Evolutionary conservation across 495 filamentous ascomycete species (phyloP), one percentile per base, ranked within the genome.

Genomic region (Collariella sp.): DNA sequence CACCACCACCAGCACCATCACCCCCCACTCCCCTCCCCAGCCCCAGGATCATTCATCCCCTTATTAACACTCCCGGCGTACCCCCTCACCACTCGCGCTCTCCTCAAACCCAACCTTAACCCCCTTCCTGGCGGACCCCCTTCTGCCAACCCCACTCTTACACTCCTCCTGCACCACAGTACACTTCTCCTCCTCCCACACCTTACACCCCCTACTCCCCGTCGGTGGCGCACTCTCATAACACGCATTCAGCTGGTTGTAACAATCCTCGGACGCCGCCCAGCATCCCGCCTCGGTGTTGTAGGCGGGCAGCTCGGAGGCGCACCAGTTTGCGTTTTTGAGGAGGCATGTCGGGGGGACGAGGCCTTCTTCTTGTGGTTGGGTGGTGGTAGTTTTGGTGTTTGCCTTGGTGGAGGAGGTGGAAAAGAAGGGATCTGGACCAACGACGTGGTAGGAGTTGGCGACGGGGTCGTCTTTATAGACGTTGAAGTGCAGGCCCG

Each of bases 261-360:
- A 89, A 72, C 84, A 86, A 26, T 76, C 64, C 42, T 70, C 57
- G 13, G 66, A 68, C 7, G 75, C 54, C 18, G 64, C 63, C 77
- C 78, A 86, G 72, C 86, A 90, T n/a, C 78, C 76, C 12, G 57
- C 51, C 56, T 80, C 69, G 35, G 69, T 68, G 5, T 64, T 68
- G 64, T 83, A 89, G 9, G 51, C 52, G 0, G 78, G 65, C 0
- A 86, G 68, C 57, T 85, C 77, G 19, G 74, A 59, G 31, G 76
- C 83, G 64, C 83, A 87, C 86, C 85, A 89, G 67, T 88, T 86
- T 35, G 71, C 84, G 60, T 85, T 87, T 54, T 78, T 76, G 46
- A 84, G 64, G 29, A 85, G 70, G 63, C 80, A 86, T 42, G 67
- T 63, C 0, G 60, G 44, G 0, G 82, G 83, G 39, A 79, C 70